Evolutionary conservation across 2,329 filamentous ascomycete genomes (phyloP), one percentile per base, ranked within the genome.

Genomic region (Xylariaceae sp.): DNA sequence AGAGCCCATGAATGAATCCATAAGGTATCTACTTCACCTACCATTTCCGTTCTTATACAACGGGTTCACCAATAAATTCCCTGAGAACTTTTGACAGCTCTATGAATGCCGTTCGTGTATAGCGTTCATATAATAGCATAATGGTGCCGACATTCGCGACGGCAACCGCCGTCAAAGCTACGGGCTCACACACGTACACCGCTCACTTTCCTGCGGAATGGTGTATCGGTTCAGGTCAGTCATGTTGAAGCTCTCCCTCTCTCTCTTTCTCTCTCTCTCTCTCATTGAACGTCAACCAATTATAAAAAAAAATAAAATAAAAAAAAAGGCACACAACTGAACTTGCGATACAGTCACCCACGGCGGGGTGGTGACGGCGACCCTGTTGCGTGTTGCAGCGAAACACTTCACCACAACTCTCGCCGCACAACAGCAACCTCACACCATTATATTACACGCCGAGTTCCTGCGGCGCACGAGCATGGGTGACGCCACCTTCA

Each of bases 311-410:
- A 19, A 27, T n/a, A 9, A 9, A 6, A 53, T n/a, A n/a, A 46
- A 7, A 34, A 30, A 8, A 7, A 7, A 12, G 3, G 30, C 46
- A 6, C 35, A 41, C 37, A 32, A 11, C 52, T 55, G 47, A 56
- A 42, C 2, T 27, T 34, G 6, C 3, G 7, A 12, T n/a, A 37
- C 64, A 85, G 86, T 89, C 9, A 85, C 86, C 4, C 84, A 89
- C 68, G 86, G 86, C 50, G 86, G 86, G 55, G 87, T 85, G 63
- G 80, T 87, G 12, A 84, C 85, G 7, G 77, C 83, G 0, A 75
- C 80, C 47, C 77, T 89, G 58, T 76, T 86, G 58, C 75, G 77
- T 51, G 80, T 84, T 32, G 65, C 69, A 3, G 54, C 64, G 7
- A 54, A 61, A 19, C 67, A 72, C 50, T 68, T 72, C 47, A 40